Base-by-base conservation (phyloP, 2,329 filamentous ascomycete genomes). In the Plectosphaerella cucumerina region DNA sequence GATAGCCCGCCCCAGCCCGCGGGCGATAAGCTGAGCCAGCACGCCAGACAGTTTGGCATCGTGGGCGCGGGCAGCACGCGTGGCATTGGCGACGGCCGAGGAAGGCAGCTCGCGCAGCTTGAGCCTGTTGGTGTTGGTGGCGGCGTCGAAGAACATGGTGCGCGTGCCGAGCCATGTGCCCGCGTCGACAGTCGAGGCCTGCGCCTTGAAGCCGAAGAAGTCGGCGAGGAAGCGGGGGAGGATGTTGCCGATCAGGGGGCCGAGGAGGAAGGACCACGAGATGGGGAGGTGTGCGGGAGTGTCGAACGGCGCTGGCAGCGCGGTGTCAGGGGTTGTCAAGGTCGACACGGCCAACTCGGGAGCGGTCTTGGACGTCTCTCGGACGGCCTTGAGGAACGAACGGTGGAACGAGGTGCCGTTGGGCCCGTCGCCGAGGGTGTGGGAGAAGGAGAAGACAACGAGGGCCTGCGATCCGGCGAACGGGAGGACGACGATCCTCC, bases 181-280 rank as follows among this genome's bases (percentile, higher is more conserved):
- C 5, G 60, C 54, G 45, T 64, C 53, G 17, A 65, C 47, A 2
- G 58, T 56, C 44, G 57, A 59, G 2, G 56, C 60, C 6, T 57
- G 51, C n/a, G 63, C 60, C 6, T 59, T 59, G 21, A 74, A 46
- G 0, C 68, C 66, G 15, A 76, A 57, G 6, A 59, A 41, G 10
- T 58, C 50, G 5, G 57, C 53, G 4, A 76, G 3, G 39, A 63
- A 63, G 1, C 54, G 52, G 1, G 74, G 74, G 8, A 74, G 58
- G 50, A 68, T 64, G 6, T 62, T 59, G 10, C 61, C 65, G 5
- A 74, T 45, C 6, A 74, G 53, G 0, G 73, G 70, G 4, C 55
- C 57, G 1, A 77, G 65, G 5, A 77, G 66, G 49, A 66, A 77
- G 0, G 57, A 58, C 71, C 69, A 76, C 1, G 72, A 73, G 23